Conservation (phyloP, 202 grass and related monocot genomes). For the Digitaria exilis region DNA sequence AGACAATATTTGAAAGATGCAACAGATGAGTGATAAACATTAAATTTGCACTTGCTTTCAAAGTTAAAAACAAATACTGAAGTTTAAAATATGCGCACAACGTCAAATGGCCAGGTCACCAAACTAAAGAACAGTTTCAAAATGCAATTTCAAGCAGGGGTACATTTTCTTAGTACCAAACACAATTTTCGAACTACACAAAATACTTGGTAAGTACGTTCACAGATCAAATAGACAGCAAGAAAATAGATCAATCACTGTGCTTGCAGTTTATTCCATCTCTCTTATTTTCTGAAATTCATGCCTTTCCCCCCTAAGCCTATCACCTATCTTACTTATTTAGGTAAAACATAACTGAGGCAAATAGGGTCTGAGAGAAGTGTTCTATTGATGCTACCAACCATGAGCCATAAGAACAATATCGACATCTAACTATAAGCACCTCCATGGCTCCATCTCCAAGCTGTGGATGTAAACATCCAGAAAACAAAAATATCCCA, state of each 20-base stretch:
- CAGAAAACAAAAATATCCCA: neutral
- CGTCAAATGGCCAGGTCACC: neutral
- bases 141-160: neutral
- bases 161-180: neutral
- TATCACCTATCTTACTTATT: conserved; percentile 10
- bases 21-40: neutral
- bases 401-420: neutral
- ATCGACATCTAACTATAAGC: neutral
- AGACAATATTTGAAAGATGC: neutral
- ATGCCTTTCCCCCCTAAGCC: neutral
- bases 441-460: neutral
- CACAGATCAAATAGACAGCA: neutral
- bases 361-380: neutral
- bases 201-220: neutral
- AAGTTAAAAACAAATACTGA: conserved; percentile 3
- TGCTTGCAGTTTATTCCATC: conserved; percentile 6
- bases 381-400: conserved; percentile 1
- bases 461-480: neutral
- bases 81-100: neutral
- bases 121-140: neutral
- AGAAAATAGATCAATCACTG: neutral
- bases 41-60: neutral
- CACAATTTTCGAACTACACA: neutral
- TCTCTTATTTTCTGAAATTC: neutral
- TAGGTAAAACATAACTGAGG: neutral